Base-by-base conservation (phyloP, 768 basidiomycete genomes). In the Nevesoporus exiguus region DNA sequence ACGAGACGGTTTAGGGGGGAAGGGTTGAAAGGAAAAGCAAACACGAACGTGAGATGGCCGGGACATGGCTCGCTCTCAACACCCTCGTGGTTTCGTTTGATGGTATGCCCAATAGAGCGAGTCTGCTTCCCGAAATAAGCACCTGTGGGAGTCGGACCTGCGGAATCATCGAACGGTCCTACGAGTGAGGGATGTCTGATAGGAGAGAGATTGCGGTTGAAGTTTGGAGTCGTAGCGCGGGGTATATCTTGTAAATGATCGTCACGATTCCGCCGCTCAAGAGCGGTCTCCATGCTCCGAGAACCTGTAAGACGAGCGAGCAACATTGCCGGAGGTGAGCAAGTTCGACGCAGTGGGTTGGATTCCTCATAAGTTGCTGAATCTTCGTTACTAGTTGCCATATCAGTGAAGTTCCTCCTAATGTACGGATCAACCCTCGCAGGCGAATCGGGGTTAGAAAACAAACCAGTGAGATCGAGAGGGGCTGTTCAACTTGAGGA, bases 201-300 rank as follows among this genome's bases (percentile, higher is more conserved):
- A 39, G 65, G 63, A 10, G 65, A 62, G 22, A 67, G 63, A 45
- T 42, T 49, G 9, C 25, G 19, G 15, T 24, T 29, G 17, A 8
- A 1, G 19, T 25, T 54, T 41, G 57, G 51, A 34, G 48, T 61
- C 13, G 37, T 34, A 31, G 48, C 9, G 2, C 11, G 9, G 7
- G 30, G 27, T 22, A n/a, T 11, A 30, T 49, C 36, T n/a, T 22
- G 52, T n/a, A 31, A 11, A 13, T 29, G 30, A 42, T 13, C 15
- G 2, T 25, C 43, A 41, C 33, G 37, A 3, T 27, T 54, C 31
- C 33, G 49, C 14, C 33, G 53, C 45, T 45, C 58, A 7, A 17
- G 15, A 29, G 24, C 9, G 8, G 21, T 25, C 33, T 57, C 66
- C 7, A n/a, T 4, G 14, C n/a, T 33, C 11, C 25, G 60, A 22